These are phyloP conservation scores for Dryas octopetala DNA, from an alignment of 306 rosid genomes.

Conservation along the genomic window DNA sequence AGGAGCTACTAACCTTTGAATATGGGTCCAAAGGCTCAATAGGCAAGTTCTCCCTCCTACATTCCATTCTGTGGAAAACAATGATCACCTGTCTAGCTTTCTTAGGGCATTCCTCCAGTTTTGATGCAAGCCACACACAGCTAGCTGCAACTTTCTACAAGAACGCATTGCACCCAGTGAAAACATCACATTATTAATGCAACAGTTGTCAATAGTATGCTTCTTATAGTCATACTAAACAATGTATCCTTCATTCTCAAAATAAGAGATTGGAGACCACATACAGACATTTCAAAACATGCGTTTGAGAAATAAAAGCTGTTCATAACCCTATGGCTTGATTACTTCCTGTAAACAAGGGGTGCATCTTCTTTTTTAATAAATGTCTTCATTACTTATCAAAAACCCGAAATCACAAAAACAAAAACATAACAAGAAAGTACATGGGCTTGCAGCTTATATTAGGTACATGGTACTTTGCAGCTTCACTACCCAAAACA, in stretches of 20 bases:
- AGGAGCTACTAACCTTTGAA: slow-evolving; percentile 67
- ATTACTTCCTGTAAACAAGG: background rate
- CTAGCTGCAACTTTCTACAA: slow-evolving; percentile 97
- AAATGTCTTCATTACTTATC: background rate
- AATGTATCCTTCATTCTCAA: background rate
- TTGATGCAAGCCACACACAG: slow-evolving; percentile 95
- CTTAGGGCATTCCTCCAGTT: slow-evolving; percentile 85
- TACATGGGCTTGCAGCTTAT: background rate
- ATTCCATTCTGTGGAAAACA: slow-evolving; percentile 94
- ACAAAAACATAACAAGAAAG: background rate
- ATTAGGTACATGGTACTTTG: background rate
- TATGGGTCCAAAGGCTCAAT: slow-evolving; percentile 72
- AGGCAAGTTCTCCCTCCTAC: slow-evolving; percentile 83
- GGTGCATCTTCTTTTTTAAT: background rate
- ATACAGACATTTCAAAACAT: no score
- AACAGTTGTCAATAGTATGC: background rate
- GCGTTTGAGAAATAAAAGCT: background rate
- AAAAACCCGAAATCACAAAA: background rate
- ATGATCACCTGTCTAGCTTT: slow-evolving; percentile 91
- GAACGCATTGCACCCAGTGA: slow-evolving; percentile 2
- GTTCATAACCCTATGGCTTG: background rate
- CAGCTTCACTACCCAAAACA: background rate
- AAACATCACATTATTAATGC: background rate
- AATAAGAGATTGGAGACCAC: background rate
- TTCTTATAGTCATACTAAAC: background rate